A percentile compares a stretch with the other conserved stretches of the same genome.
phyloP scores from a whole-genome alignment of 2,329 filamentous ascomycete species.

The Moelleriella libera region DNA sequence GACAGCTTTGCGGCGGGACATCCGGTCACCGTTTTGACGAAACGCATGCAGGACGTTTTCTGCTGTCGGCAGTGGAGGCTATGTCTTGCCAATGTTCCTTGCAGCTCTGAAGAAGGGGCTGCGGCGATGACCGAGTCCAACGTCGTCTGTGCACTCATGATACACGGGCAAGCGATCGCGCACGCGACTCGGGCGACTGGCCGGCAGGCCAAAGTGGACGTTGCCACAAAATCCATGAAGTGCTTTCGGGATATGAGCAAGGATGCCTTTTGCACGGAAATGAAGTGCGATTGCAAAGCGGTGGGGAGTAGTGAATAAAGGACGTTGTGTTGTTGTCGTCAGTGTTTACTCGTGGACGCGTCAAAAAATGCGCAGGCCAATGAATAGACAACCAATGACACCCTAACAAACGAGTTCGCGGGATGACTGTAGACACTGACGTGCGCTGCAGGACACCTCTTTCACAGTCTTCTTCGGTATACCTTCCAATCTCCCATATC shows the following conservation, averaged over 20 bases:
- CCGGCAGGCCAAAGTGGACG: slow-evolving; percentile 59
- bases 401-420: too few relatives aligned
- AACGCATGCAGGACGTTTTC: slow-evolving; percentile 48
- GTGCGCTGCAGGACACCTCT: too few relatives aligned
- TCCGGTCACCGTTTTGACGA: slow-evolving; percentile 60
- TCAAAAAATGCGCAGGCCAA: too few relatives aligned
- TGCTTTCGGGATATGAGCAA: slow-evolving; percentile 27
- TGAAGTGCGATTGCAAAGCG: slow-evolving; percentile 46
- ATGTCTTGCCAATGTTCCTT: slow-evolving; percentile 29
- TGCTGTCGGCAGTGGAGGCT: slow-evolving; percentile 48
- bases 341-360: too few relatives aligned
- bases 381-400: too few relatives aligned
- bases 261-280: slow-evolving; percentile 44
- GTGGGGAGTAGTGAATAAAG: too few relatives aligned
- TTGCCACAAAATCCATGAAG: slow-evolving; percentile 43
- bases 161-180: slow-evolving; percentile 59
- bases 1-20: slow-evolving; percentile 80
- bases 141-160: slow-evolving; percentile 58
- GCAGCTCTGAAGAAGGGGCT: slow-evolving; percentile 24
- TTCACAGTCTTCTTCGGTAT: too few relatives aligned
- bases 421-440: too few relatives aligned
- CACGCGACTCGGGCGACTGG: slow-evolving; percentile 47
- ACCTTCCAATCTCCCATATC: too few relatives aligned
- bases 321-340: too few relatives aligned
- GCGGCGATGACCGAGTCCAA: slow-evolving; percentile 26